Conservation (phyloP, 2,329 filamentous ascomycete genomes). For the Myotisia sp. region DNA sequence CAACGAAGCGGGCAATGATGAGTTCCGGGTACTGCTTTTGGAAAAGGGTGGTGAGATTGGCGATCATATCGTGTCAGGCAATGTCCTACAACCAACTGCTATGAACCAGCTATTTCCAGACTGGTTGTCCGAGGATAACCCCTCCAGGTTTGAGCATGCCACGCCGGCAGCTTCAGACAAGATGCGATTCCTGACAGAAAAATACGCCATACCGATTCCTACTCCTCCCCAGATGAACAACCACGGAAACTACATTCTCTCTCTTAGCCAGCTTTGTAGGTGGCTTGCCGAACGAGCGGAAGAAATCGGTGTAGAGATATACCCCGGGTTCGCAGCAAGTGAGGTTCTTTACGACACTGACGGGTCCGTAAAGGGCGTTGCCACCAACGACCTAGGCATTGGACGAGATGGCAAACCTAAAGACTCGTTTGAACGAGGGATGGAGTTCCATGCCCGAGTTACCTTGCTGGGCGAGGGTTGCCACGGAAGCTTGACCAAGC, state of each 20-base stretch:
- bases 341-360: slow-evolving; percentile 79
- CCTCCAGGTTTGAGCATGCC: slow-evolving; percentile 70
- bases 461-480: slow-evolving; percentile 92
- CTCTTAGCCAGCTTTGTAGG: slow-evolving; percentile 83
- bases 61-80: slow-evolving; percentile 88
- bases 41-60: slow-evolving; percentile 94
- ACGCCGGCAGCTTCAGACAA: slow-evolving; percentile 71
- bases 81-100: slow-evolving; percentile 79
- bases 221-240: slow-evolving; percentile 96
- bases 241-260: slow-evolving; percentile 93
- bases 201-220: slow-evolving; percentile 61
- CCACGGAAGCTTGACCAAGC: slow-evolving; percentile 88
- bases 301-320: slow-evolving; percentile 88
- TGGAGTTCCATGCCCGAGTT: slow-evolving; percentile 91
- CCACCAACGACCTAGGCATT: slow-evolving; percentile 87
- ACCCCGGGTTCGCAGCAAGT: slow-evolving; percentile 86
- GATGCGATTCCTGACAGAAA: slow-evolving; percentile 90
- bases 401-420: slow-evolving; percentile 70
- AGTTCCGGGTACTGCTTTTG: slow-evolving; percentile 80
- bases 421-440: slow-evolving; percentile 83
- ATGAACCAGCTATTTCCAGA: slow-evolving; percentile 84
- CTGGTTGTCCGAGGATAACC: slow-evolving; percentile 82
- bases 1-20: slow-evolving; percentile 86
- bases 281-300: slow-evolving; percentile 96
- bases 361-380: slow-evolving; percentile 82